Evolutionary conservation across 2,329 filamentous ascomycete genomes (phyloP).

Genomic region (Trichoderma koningiopsis): DNA sequence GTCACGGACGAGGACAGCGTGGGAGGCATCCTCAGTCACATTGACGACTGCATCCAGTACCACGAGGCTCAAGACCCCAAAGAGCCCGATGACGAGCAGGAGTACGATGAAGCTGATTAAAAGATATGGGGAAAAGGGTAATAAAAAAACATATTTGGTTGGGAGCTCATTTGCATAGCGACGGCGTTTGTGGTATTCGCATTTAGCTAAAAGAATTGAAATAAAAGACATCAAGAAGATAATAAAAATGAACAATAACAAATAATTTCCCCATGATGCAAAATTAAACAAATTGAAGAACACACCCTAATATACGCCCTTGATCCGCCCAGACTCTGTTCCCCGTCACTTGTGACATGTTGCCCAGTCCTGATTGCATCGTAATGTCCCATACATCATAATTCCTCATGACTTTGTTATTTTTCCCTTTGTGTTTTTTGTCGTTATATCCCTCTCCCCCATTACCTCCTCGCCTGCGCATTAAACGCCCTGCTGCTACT

Average conservation of each 20-base stretch:
- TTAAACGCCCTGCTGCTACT: slow-evolving; percentile 11
- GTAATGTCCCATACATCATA: slow-evolving; percentile 2
- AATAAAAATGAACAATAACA: neutral
- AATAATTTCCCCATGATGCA: neutral
- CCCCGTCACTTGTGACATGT: neutral
- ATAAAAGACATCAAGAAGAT: neutral
- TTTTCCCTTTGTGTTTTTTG: neutral
- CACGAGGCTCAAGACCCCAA: slow-evolving; percentile 91
- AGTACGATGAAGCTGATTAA: slow-evolving; percentile 43
- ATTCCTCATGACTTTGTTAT: neutral
- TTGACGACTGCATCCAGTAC: slow-evolving; percentile 91
- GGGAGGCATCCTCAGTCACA: slow-evolving; percentile 79
- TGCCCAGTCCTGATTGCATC: neutral
- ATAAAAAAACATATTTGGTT: slow-evolving; percentile 1
- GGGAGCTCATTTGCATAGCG: slow-evolving; percentile 43
- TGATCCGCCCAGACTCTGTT: neutral
- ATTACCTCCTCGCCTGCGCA: slow-evolving; percentile 2
- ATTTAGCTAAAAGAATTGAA: no score
- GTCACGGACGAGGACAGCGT: slow-evolving; percentile 92
- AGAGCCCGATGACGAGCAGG: slow-evolving; percentile 68
- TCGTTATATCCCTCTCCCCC: neutral
- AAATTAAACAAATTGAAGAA: neutral
- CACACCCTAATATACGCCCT: neutral
- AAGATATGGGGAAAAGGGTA: slow-evolving; percentile 27
- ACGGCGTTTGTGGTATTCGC: slow-evolving; percentile 40